These are phyloP conservation scores for Leishmania tropica DNA, from an alignment of 208 protist genomes.

Conservation along the genomic window DNA sequence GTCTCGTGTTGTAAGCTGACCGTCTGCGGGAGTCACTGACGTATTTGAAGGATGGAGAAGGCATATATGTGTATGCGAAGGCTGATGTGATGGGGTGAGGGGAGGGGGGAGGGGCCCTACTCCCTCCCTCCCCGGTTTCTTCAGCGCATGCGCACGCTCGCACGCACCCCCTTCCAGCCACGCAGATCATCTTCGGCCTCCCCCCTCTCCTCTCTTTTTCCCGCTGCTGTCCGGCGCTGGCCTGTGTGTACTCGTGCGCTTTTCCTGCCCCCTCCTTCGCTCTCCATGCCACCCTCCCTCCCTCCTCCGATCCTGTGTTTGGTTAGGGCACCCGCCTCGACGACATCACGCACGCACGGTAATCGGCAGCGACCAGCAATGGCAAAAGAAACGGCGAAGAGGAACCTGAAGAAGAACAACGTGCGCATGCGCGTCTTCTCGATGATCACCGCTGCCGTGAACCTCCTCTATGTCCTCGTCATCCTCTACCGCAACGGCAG, in stretches of 20 bases:
- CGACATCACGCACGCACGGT: not conserved
- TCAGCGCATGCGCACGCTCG: too few relatives aligned
- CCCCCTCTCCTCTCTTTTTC: not conserved
- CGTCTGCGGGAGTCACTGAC: not conserved
- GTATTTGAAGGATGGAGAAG: not conserved
- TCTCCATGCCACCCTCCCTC: not conserved
- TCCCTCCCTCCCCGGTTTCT: not conserved
- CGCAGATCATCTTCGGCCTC: too few relatives aligned
- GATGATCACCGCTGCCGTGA: slow-evolving; percentile 64
- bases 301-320: not conserved
- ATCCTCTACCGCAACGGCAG: slow-evolving; percentile 72
- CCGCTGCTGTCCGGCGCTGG: not conserved
- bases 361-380: slow-evolving; percentile 34
- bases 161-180: too few relatives aligned
- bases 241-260: not conserved
- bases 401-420: slow-evolving; percentile 70
- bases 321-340: not conserved
- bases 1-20: not conserved
- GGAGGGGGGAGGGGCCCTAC: not conserved
- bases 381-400: slow-evolving; percentile 90
- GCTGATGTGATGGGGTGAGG: too few relatives aligned
- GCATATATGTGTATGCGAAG: not conserved
- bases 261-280: slow-evolving; percentile 7
- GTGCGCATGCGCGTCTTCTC: slow-evolving; percentile 75
- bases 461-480: slow-evolving; percentile 54